A percentile compares a stretch with the other conserved stretches of the same genome.
These are phyloP conservation scores for Aspergillus versicolor DNA, from an alignment of 2,329 filamentous ascomycete species.

Conservation along the genomic window DNA sequence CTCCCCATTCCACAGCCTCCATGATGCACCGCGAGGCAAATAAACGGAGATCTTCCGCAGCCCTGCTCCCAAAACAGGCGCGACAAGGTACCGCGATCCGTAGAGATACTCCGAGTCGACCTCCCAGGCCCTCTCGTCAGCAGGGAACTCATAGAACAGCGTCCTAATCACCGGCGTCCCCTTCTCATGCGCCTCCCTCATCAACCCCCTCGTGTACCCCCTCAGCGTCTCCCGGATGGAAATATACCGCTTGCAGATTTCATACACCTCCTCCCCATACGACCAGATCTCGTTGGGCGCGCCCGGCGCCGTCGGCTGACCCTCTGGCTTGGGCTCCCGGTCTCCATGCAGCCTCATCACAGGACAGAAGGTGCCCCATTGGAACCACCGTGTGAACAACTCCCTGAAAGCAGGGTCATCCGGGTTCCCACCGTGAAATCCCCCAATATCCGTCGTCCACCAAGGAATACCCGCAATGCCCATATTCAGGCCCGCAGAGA, in stretches of 20 bases:
- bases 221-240: conserved; percentile 57
- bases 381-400: conserved; percentile 67
- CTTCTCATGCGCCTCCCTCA: conserved; percentile 60
- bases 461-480: conserved; percentile 63
- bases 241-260: conserved; percentile 61
- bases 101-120: conserved; percentile 65
- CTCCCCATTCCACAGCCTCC: conserved; percentile 41
- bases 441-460: conserved; percentile 72
- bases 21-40: conserved; percentile 50
- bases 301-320: conserved; percentile 28
- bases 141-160: conserved; percentile 64
- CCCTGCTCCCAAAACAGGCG: conserved; percentile 55
- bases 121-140: conserved; percentile 55
- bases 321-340: conserved; percentile 54
- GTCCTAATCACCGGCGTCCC: conserved; percentile 63
- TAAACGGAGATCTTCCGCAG: conserved; percentile 51
- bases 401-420: conserved; percentile 58
- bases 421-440: conserved; percentile 66
- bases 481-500: conserved; percentile 66
- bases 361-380: conserved; percentile 67
- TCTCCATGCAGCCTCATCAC: conserved; percentile 68
- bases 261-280: conserved; percentile 61
- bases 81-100: conserved; percentile 58
- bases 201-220: conserved; percentile 58
- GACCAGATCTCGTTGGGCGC: conserved; percentile 60